These are phyloP conservation scores for Dioszegia aurantiaca DNA, from an alignment of 768 basidiomycete genomes.

Conservation along the genomic window DNA sequence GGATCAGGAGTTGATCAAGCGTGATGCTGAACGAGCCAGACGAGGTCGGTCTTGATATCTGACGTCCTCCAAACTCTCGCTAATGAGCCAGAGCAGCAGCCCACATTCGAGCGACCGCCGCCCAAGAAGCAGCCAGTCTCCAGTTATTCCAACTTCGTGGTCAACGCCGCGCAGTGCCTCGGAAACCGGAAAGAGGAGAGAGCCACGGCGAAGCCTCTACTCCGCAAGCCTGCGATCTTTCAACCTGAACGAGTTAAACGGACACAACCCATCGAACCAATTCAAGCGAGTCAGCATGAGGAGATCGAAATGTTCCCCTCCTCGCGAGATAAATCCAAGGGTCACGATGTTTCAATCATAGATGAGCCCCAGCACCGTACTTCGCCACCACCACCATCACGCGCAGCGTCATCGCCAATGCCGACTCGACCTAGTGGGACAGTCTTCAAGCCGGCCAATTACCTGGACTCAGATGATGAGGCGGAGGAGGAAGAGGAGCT, in stretches of 20 bases:
- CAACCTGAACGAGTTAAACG: too few relatives aligned
- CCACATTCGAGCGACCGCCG: conserved; percentile 16
- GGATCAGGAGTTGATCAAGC: conserved; percentile 21
- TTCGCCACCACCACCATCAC: not conserved
- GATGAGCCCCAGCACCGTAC: not conserved
- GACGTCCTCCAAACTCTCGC: not conserved
- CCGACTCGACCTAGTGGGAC: not conserved
- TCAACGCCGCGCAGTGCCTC: too few relatives aligned
- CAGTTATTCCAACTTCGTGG: too few relatives aligned
- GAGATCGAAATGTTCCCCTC: not conserved
- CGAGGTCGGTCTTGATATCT: conserved; percentile 18
- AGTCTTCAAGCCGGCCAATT: not conserved
- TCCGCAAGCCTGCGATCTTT: too few relatives aligned
- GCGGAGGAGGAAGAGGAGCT: conserved; percentile 7
- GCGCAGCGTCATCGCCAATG: not conserved
- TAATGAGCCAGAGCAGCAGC: conserved; percentile 20
- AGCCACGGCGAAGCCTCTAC: too few relatives aligned
- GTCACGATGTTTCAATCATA: not conserved
- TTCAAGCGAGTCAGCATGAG: not conserved
- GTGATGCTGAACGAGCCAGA: conserved; percentile 28
- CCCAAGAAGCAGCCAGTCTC: conserved; percentile 21
- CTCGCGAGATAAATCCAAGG: not conserved
- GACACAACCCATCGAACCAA: not conserved
- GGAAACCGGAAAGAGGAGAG: too few relatives aligned
- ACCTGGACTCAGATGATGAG: not conserved